Evolutionary conservation across 495 filamentous ascomycete genomes (phyloP).

Genomic region (Neurospora sp.): DNA sequence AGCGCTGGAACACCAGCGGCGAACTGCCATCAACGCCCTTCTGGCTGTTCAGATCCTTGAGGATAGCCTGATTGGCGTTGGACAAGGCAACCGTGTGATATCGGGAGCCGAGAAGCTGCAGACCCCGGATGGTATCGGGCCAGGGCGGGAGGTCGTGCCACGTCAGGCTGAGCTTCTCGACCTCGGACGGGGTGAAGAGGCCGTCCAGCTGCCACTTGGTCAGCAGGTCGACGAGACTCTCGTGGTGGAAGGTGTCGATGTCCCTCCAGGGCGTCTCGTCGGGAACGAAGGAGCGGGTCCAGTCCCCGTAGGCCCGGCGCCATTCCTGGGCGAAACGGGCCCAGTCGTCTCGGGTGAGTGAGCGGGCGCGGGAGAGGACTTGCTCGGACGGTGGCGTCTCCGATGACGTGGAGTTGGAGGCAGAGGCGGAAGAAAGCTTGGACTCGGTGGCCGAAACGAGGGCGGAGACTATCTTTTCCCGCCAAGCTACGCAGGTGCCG

Average conservation of each 20-base stretch:
- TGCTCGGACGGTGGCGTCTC: not conserved
- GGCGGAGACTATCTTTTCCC: constrained; percentile 45
- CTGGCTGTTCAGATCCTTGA: constrained; percentile 50
- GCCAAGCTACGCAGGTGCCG: constrained; percentile 71
- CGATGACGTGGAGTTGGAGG: constrained; percentile 25
- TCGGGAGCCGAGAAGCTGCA: constrained; percentile 42
- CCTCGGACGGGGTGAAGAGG: constrained; percentile 50
- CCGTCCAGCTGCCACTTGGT: constrained; percentile 39
- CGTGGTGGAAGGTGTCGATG: constrained; percentile 59
- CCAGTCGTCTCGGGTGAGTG: constrained; percentile 50
- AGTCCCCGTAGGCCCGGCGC: constrained; percentile 51
- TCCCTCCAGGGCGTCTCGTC: constrained; percentile 36
- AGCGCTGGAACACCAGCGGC: constrained; percentile 46
- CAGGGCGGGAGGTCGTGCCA: constrained; percentile 69
- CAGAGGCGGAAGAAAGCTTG: constrained; percentile 34
- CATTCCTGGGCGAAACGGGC: constrained; percentile 54
- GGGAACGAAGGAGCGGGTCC: constrained; percentile 46
- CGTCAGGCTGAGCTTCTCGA: constrained; percentile 43
- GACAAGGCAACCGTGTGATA: constrained; percentile 57
- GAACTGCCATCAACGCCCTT: constrained; percentile 20
- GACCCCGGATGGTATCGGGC: constrained; percentile 49
- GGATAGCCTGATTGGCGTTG: constrained; percentile 60
- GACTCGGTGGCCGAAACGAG: constrained; percentile 38
- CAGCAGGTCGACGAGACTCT: constrained; percentile 49
- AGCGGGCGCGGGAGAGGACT: constrained; percentile 25